These are phyloP conservation scores for Magnaporthiopsis incrustans DNA, from an alignment of 2,329 filamentous ascomycete species.

Conservation along the genomic window DNA sequence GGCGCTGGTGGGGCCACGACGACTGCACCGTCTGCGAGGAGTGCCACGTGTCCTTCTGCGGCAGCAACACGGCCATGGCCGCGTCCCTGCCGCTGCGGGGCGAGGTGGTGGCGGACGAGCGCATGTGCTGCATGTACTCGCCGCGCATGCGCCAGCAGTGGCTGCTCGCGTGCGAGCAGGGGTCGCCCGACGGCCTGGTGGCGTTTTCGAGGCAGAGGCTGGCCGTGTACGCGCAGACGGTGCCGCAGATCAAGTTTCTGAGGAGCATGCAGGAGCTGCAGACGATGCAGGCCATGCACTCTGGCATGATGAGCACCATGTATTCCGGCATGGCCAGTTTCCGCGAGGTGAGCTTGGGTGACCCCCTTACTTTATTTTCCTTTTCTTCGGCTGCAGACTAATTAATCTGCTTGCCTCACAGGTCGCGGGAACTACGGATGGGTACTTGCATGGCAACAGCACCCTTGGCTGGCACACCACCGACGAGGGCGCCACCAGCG, in stretches of 20 bases:
- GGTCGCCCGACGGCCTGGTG: not conserved
- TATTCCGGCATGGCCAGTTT: not conserved
- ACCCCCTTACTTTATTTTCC: not conserved
- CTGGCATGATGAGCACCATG: not conserved
- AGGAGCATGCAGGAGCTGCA: not conserved
- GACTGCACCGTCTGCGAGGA: slow-evolving; percentile 2
- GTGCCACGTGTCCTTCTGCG: not conserved
- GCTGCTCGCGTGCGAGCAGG: slow-evolving; percentile 25
- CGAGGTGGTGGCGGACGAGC: not conserved
- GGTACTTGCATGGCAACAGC: not conserved
- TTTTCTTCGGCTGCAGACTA: not conserved
- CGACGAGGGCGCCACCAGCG: not conserved
- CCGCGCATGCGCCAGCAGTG: slow-evolving; percentile 25
- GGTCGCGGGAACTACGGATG: not conserved
- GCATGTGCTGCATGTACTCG: slow-evolving; percentile 8
- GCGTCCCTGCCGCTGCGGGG: not conserved
- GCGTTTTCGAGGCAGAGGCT: not conserved
- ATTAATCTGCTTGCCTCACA: not conserved
- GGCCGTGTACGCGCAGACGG: not conserved
- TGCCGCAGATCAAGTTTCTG: not conserved
- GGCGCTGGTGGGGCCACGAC: slow-evolving; percentile 3
- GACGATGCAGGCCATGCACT: not conserved
- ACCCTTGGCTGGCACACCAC: not conserved
- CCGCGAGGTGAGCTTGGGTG: not conserved
- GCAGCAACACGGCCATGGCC: not conserved